A percentile compares a stretch with the other conserved stretches of the same genome.
phyloP scores from a whole-genome alignment of 2,329 filamentous ascomycete genomes.

The Fusarium sp. region DNA sequence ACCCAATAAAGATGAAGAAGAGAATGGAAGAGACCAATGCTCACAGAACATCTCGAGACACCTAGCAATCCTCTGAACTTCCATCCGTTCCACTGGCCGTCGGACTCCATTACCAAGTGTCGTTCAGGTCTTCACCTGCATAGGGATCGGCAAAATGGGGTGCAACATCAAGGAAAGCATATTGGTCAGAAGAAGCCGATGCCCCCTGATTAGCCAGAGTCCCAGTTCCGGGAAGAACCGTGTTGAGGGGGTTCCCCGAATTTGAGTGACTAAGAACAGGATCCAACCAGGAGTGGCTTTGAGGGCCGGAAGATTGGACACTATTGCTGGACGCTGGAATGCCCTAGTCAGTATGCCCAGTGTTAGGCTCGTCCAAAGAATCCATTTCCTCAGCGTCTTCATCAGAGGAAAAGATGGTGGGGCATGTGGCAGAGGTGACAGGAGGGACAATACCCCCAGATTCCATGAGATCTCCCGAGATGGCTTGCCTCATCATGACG shows the following conservation, averaged over 20 bases:
- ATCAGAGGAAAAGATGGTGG: fast-evolving
- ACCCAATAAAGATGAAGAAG: background rate
- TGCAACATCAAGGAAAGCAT: fast-evolving
- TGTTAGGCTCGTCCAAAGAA: background rate
- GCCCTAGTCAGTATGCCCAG: background rate
- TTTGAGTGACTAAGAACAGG: background rate
- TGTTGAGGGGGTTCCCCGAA: background rate
- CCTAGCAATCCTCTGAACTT: background rate
- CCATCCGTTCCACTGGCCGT: too few species aligned
- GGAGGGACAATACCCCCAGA: background rate
- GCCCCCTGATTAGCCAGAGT: background rate
- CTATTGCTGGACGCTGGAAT: background rate
- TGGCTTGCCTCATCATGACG: too few species aligned
- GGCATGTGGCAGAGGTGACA: fast-evolving
- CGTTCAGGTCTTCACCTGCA: too few species aligned
- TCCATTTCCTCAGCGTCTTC: fast-evolving
- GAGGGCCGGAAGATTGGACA: background rate
- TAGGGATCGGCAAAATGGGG: fast-evolving
- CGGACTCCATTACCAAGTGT: too few species aligned
- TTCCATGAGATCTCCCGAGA: background rate
- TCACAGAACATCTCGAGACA: background rate
- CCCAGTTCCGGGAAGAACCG: background rate
- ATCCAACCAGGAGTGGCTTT: too few species aligned
- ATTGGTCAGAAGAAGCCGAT: too few species aligned
- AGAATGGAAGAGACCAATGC: background rate